Evolutionary conservation across 805 yeast species (phyloP), one percentile per base, ranked within the genome.

Genomic region (Wickerhamomyces rabaulensis): DNA sequence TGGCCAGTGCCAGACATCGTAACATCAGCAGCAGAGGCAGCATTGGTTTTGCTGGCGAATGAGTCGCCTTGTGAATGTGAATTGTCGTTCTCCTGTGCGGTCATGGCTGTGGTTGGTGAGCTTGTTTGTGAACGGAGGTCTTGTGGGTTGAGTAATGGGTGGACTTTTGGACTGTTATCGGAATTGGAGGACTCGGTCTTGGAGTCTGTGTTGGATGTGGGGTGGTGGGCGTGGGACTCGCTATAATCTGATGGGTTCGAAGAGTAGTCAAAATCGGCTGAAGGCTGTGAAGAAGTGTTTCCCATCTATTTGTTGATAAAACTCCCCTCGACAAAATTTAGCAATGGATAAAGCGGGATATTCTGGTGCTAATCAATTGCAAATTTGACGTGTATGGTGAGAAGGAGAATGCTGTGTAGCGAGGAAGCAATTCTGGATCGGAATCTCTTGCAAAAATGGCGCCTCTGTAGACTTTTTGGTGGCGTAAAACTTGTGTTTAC

Each of bases 1-100:
- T 51, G 52, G 15, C 60, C 60, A 1, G 57, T 53, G 4, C 62
- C 62, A 3, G 58, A 50, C 63, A 59, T 60, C 12, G 56, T 51
- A 17, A 59, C 51, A 47, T 60, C 64, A 39, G 52, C 57, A 5
- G 51, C 22, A 1, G 64, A 58, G n/a, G 44, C 37, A 12, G 48
- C 46, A 36, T 47, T 29, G 9, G 25, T 13, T 23, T 26, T 20
- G 20, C 6, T 27, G 9, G 10, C 16, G 22, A 27, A 9, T 20
- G 26, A 20, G 12, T 45, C 41, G 45, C 44, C 20, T 38, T 23
- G 41, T n/a, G n/a, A 16, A 12, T 44, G 39, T 29, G 39, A 26
- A n/a, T 44, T 23, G 21, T 13, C 17, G 25, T 42, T 44, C 6
- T 38, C 39, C 16, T 36, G 39, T 15, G 37, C 26, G 22, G 54